A percentile compares a stretch with the other conserved stretches of the same genome.
These are phyloP conservation scores for Phoma herbarum DNA, from an alignment of 2,329 filamentous ascomycete genomes.

Conservation along the genomic window DNA sequence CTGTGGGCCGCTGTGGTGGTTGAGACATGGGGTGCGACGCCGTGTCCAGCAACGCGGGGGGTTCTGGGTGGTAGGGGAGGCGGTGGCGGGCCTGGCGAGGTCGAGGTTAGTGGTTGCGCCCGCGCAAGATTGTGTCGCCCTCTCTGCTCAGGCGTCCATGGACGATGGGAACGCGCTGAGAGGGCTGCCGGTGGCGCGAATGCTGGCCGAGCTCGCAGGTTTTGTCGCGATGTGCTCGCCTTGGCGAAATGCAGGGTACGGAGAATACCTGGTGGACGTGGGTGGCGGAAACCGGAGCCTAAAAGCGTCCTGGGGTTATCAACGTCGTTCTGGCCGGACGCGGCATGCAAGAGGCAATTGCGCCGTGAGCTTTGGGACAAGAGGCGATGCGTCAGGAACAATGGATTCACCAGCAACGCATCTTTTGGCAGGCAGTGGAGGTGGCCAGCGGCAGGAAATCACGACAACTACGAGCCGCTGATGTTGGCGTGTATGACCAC, in stretches of 20 bases:
- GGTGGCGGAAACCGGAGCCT: conserved; percentile 20
- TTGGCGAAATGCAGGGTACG: conserved; percentile 37
- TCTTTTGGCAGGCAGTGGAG: neutral
- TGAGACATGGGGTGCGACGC: conserved; percentile 38
- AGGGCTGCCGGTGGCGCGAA: conserved; percentile 9
- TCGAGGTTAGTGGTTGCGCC: conserved; percentile 2
- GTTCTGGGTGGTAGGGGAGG: neutral
- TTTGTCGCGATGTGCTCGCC: conserved; percentile 20
- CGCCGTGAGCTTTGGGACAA: conserved; percentile 5
- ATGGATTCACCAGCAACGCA: conserved; percentile 1
- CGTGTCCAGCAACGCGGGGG: conserved; percentile 16
- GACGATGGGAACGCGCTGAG: conserved; percentile 13
- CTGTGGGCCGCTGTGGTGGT: conserved; percentile 28
- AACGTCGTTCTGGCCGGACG: conserved; percentile 7
- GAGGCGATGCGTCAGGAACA: conserved; percentile 7
- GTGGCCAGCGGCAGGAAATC: conserved; percentile 8
- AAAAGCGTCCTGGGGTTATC: conserved; percentile 6
- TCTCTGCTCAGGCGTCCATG: conserved; percentile 35
- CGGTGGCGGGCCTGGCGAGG: conserved; percentile 13
- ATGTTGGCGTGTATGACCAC: conserved; percentile 17
- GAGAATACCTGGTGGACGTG: conserved; percentile 25
- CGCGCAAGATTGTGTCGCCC: conserved; percentile 13
- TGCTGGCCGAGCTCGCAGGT: conserved; percentile 12
- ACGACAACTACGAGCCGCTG: conserved; percentile 11
- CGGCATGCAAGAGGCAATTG: conserved; percentile 12